phyloP scores from a whole-genome alignment of 495 filamentous ascomycete species.

The Neurospora sp. region DNA sequence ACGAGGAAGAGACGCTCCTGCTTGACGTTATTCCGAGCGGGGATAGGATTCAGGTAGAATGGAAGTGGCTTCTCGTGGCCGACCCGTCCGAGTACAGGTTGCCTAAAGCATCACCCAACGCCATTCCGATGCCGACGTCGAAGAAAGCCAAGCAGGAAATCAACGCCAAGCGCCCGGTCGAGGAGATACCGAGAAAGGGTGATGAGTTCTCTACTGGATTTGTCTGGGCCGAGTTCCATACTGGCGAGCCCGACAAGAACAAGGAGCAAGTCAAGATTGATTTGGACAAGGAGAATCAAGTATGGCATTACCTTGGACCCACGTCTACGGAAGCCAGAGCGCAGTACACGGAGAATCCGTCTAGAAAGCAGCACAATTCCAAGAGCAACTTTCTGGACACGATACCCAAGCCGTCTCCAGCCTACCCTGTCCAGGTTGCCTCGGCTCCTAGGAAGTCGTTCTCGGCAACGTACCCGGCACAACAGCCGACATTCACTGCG shows the following conservation, averaged over 20 bases:
- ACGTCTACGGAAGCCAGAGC: constrained; percentile 85
- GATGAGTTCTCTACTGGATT: constrained; percentile 57
- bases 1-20: constrained; percentile 62
- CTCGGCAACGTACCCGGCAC: constrained; percentile 7
- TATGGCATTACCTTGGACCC: constrained; percentile 86
- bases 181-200: constrained; percentile 55
- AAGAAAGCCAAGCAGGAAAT: constrained; percentile 45
- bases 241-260: constrained; percentile 37
- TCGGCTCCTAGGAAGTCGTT: constrained; percentile 7
- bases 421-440: constrained; percentile 10
- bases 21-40: constrained; percentile 82
- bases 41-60: constrained; percentile 65
- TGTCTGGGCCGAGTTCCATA: constrained; percentile 79
- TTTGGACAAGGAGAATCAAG: constrained; percentile 54
- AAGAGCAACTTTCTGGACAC: constrained; percentile 56
- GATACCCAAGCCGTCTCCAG: constrained; percentile 40
- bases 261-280: constrained; percentile 48
- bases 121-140: constrained; percentile 45
- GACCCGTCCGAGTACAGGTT: constrained; percentile 55
- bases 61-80: constrained; percentile 63
- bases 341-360: constrained; percentile 79
- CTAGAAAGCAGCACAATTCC: constrained; percentile 41
- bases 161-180: constrained; percentile 46
- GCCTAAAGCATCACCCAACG: constrained; percentile 50
- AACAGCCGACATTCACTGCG: not conserved